Evolutionary conservation across 2,329 filamentous ascomycete species (phyloP), one percentile per base, ranked within the genome.

Genomic region (Aspergillus pseudonomiae): DNA sequence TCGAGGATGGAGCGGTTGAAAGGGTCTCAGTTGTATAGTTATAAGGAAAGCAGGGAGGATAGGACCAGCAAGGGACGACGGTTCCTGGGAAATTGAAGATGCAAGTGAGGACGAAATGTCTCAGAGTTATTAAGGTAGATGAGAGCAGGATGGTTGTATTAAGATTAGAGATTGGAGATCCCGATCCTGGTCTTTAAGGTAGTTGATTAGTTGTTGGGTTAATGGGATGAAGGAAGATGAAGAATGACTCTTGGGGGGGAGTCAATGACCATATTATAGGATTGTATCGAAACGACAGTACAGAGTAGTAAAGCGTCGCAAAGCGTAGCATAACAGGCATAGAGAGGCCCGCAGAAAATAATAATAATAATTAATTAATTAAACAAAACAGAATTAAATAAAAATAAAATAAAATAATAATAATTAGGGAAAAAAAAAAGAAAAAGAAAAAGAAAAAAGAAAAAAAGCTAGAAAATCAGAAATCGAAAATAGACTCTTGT

Each of bases 21-120:
- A 32, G 4, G 46, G 68, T 70, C 67, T 70, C 68, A 70, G 66
- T 63, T 61, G 66, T 60, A 50, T 50, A 61, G 61, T 63, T 67
- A 66, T 68, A 66, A 63, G 66, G 30, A 61, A 63, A 46, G 57
- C 28, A 57, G 62, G 59, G 41, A 62, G 59, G 32, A 45, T 56
- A 28, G 19, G 60, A 57, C 61, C 66, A 69, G 68, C 68, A 69
- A 69, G 68, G 67, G 68, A 68, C 39, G 48, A 61, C 57, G 60
- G 63, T 57, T 58, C 56, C 54, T 60, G 60, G 63, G 55, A 64
- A 64, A 57, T 55, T 57, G 59, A 62, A 52, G 65, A 65, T 45
- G 65, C 64, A 67, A 60, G 61, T 63, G 45, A 48, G 41, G 41
- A 60, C 46, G 30, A 59, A 59, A 66, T 70, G 68, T 70, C 68